Evolutionary conservation across 108 stramenopile genomes (phyloP).

Genomic region (Cyclotella sp.): DNA sequence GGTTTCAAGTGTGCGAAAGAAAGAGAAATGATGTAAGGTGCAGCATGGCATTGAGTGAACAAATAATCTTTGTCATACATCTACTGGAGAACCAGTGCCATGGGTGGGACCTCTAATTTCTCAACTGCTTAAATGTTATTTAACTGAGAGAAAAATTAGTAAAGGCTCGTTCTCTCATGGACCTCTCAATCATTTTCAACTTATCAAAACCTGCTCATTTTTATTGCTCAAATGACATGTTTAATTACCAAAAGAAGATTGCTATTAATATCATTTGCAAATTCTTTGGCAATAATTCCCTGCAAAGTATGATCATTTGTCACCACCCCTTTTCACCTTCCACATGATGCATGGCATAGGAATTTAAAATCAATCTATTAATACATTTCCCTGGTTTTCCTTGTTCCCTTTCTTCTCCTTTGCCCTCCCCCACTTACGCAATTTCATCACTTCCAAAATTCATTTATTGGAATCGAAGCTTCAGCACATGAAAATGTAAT

Average conservation of each 20-base stretch:
- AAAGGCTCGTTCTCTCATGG: constrained; percentile 28
- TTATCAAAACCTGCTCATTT: not conserved
- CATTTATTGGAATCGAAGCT: constrained; percentile 46
- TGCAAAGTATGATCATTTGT: constrained; percentile 21
- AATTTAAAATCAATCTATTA: constrained; percentile 40
- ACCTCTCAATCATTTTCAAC: not conserved
- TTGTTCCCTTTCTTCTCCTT: not conserved
- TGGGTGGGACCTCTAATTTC: not conserved
- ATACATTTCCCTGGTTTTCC: constrained; percentile 6
- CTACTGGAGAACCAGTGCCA: constrained; percentile 14
- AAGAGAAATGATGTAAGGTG: too few relatives aligned
- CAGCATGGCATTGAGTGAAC: not conserved
- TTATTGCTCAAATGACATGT: too few relatives aligned
- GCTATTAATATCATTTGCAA: constrained; percentile 4
- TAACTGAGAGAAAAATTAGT: constrained; percentile 19
- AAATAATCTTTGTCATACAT: not conserved
- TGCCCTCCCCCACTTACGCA: not conserved
- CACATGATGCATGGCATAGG: constrained; percentile 33
- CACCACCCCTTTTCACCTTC: constrained; percentile 17
- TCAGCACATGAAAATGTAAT: constrained; percentile 42
- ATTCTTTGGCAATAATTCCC: constrained; percentile 11
- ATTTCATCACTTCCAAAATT: constrained; percentile 21
- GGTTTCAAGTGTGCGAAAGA: too few relatives aligned
- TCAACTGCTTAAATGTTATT: constrained; percentile 27
- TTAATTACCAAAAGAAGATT: constrained; percentile 6